Evolutionary conservation across 176 grass and related monocot genomes (phyloP).

Genomic region (Oryza coarctata): DNA sequence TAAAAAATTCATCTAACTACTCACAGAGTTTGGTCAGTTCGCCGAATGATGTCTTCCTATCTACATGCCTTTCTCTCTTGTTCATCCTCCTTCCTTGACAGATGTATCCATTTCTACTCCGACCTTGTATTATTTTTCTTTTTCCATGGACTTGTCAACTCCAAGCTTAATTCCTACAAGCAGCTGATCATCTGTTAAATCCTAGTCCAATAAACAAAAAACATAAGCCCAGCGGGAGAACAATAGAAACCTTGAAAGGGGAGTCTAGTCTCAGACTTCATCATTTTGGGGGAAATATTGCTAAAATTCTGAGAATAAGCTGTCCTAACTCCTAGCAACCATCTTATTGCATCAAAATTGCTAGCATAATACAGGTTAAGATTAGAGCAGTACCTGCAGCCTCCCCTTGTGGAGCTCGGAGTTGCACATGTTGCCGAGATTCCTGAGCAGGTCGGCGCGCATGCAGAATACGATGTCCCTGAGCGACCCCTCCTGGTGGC

Average conservation of each 20-base stretch:
- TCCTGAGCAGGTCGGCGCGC: conserved; percentile 79
- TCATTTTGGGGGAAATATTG: neutral
- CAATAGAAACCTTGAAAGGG: neutral
- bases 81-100: conserved; percentile 56
- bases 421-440: conserved; percentile 92
- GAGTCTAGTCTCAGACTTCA: neutral
- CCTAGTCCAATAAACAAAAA: conserved; percentile 9
- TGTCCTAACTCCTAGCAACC: neutral
- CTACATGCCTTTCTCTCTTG: conserved; percentile 55
- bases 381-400: conserved; percentile 53
- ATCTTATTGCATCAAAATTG: neutral
- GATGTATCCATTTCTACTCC: conserved; percentile 46
- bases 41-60: conserved; percentile 73
- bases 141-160: neutral
- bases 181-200: conserved; percentile 3
- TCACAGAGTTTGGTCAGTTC: conserved; percentile 78
- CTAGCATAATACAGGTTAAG: neutral
- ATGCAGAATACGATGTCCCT: conserved; percentile 91
- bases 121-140: neutral
- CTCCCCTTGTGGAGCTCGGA: conserved; percentile 79
- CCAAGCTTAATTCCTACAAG: neutral
- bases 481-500: conserved; percentile 68
- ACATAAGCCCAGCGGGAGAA: neutral
- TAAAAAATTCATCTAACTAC: conserved; percentile 40
- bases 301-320: neutral